A percentile compares a stretch with the other conserved stretches of the same genome.
phyloP scores from a whole-genome alignment of 2,329 filamentous ascomycete species.

The Fusarium xylarioides region DNA sequence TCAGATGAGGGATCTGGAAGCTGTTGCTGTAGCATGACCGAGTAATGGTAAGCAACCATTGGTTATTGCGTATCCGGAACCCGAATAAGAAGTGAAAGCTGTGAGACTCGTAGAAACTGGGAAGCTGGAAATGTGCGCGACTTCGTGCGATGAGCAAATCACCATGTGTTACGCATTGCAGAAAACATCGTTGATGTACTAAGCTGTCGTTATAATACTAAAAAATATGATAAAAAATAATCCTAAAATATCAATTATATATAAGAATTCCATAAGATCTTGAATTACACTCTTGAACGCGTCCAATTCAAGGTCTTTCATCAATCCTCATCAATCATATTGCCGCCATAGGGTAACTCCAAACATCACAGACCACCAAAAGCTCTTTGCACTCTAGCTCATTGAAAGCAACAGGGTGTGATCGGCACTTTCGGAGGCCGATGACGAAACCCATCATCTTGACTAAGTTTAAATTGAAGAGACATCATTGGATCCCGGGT shows the following conservation, averaged over 20 bases:
- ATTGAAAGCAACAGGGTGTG: not conserved
- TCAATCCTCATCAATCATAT: not conserved
- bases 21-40: rapidly evolving
- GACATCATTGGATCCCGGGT: not conserved
- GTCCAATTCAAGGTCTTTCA: too few relatives aligned
- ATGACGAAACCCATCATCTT: not conserved
- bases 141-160: rapidly evolving
- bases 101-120: rapidly evolving
- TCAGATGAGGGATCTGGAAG: not conserved
- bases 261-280: rapidly evolving
- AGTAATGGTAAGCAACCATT: rapidly evolving
- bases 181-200: not conserved
- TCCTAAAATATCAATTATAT: rapidly evolving
- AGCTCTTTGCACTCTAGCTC: not conserved
- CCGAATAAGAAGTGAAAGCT: rapidly evolving
- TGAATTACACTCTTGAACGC: too few relatives aligned
- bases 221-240: not conserved
- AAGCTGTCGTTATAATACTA: rapidly evolving
- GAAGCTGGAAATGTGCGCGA: rapidly evolving
- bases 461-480: not conserved
- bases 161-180: rapidly evolving
- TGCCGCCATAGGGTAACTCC: not conserved
- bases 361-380: not conserved
- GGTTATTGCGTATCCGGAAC: rapidly evolving
- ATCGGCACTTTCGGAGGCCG: not conserved